Conservation (phyloP, 2,329 filamentous ascomycete genomes). For the Lasiodiplodia theobromae region DNA sequence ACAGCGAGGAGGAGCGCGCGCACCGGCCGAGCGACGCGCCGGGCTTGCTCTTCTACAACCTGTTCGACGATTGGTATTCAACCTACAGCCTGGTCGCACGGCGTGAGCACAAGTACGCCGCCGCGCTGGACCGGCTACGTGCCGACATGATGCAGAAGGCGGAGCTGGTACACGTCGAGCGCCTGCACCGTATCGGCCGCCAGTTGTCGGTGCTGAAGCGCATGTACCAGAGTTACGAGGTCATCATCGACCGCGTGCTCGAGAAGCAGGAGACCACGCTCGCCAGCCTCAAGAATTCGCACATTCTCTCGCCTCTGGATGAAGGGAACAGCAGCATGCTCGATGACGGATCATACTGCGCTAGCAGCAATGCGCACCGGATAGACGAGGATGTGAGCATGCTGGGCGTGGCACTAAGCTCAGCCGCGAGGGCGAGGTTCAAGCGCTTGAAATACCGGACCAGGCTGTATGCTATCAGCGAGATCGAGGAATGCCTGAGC, state of each 20-base stretch:
- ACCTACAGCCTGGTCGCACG: slow-evolving; percentile 64
- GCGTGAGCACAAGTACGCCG: slow-evolving; percentile 54
- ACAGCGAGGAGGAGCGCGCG: slow-evolving; percentile 54
- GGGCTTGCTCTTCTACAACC: slow-evolving; percentile 69
- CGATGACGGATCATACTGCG: slow-evolving; percentile 23
- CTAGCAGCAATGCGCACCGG: slow-evolving; percentile 33
- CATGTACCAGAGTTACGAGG: slow-evolving; percentile 67
- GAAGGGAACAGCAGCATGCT: slow-evolving; percentile 38
- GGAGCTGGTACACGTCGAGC: slow-evolving; percentile 55
- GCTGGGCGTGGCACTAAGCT: slow-evolving; percentile 54
- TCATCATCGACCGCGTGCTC: slow-evolving; percentile 66
- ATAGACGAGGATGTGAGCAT: slow-evolving; percentile 43
- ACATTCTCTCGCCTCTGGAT: slow-evolving; percentile 38
- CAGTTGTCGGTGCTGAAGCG: slow-evolving; percentile 67
- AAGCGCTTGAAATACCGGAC: slow-evolving; percentile 66
- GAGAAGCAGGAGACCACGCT: slow-evolving; percentile 53
- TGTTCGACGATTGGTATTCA: slow-evolving; percentile 71
- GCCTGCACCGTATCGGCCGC: slow-evolving; percentile 66
- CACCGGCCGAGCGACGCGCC: slow-evolving; percentile 61
- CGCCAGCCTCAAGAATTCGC: slow-evolving; percentile 54
- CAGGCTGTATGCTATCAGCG: slow-evolving; percentile 66
- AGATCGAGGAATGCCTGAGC: slow-evolving; percentile 68
- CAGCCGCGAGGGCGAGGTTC: slow-evolving; percentile 64
- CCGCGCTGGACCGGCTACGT: slow-evolving; percentile 59
- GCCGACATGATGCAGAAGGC: slow-evolving; percentile 62